Evolutionary conservation across 1,139 yeast genomes (phyloP).

Genomic region (Zygosaccharomyces pseudobailii): DNA sequence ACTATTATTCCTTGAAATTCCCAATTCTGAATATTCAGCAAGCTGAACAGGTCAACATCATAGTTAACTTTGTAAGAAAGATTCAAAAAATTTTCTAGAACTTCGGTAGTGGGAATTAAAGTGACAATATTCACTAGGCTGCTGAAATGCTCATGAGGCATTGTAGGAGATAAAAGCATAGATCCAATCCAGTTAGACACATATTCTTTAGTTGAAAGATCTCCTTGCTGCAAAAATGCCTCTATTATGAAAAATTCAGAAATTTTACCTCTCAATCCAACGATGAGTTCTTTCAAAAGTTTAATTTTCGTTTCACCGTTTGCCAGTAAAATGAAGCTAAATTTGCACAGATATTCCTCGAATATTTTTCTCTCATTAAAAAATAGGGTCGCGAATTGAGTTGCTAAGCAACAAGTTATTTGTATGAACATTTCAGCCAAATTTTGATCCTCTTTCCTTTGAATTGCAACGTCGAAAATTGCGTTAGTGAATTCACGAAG

Average conservation of each 20-base stretch:
- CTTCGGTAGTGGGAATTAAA: slow-evolving; percentile 12
- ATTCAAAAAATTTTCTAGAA: slow-evolving; percentile 15
- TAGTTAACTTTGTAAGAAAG: slow-evolving; percentile 7
- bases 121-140: slow-evolving; percentile 14
- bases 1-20: slow-evolving; percentile 8
- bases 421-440: slow-evolving; percentile 1
- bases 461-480: not conserved
- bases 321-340: not conserved
- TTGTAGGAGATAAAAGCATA: slow-evolving; percentile 18
- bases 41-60: slow-evolving; percentile 6
- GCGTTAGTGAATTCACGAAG: not conserved
- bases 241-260: slow-evolving; percentile 19
- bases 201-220: slow-evolving; percentile 14
- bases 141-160: slow-evolving; percentile 12
- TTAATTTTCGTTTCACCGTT: slow-evolving; percentile 5
- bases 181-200: slow-evolving; percentile 26
- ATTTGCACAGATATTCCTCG: not conserved
- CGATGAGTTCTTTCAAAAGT: slow-evolving; percentile 17
- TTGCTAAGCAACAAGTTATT: slow-evolving; percentile 2
- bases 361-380: slow-evolving; percentile 1
- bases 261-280: slow-evolving; percentile 7
- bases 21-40: slow-evolving; percentile 14
- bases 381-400: slow-evolving; percentile 3
- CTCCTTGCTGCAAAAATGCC: slow-evolving; percentile 14
- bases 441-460: not conserved